Conservation (phyloP, 495 filamentous ascomycete genomes). For the Neurospora hispaniola region DNA sequence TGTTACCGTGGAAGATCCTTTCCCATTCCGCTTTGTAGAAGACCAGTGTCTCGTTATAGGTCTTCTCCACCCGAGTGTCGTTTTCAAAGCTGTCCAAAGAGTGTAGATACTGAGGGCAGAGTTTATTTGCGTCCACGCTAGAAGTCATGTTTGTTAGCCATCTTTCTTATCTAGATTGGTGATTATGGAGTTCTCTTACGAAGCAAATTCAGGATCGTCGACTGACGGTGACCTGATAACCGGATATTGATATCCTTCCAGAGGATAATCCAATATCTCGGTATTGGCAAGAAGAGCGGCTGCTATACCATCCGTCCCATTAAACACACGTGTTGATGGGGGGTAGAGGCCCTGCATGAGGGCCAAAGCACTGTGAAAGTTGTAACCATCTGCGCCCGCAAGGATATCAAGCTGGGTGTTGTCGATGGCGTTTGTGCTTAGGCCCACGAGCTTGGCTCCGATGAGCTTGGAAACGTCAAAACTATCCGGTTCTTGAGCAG, state of each 20-base stretch:
- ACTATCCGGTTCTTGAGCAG: background rate
- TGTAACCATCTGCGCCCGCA: constrained; percentile 24
- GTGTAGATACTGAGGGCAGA: constrained; percentile 21
- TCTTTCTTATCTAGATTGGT: background rate
- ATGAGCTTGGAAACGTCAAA: constrained; percentile 13
- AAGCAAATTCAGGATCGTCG: constrained; percentile 25
- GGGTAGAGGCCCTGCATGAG: constrained; percentile 37
- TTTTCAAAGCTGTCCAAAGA: constrained; percentile 16
- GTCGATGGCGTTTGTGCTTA: constrained; percentile 26
- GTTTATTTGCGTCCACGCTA: constrained; percentile 24
- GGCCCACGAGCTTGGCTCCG: constrained; percentile 18
- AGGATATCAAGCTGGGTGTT: constrained; percentile 26
- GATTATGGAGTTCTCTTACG: constrained; percentile 9
- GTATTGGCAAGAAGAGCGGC: constrained; percentile 22
- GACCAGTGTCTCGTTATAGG: constrained; percentile 17
- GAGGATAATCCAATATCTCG: constrained; percentile 23
- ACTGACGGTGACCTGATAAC: constrained; percentile 19
- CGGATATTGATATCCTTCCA: constrained; percentile 35
- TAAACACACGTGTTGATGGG: constrained; percentile 18
- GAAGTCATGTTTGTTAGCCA: background rate
- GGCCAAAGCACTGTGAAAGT: constrained; percentile 24
- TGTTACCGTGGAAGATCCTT: constrained; percentile 14
- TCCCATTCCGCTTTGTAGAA: constrained; percentile 26
- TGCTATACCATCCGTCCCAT: constrained; percentile 19
- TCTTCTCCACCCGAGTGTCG: constrained; percentile 10